Evolutionary conservation across 2,329 filamentous ascomycete genomes (phyloP), one percentile per base, ranked within the genome.

Genomic region (Ambrosiella cleistominuta): DNA sequence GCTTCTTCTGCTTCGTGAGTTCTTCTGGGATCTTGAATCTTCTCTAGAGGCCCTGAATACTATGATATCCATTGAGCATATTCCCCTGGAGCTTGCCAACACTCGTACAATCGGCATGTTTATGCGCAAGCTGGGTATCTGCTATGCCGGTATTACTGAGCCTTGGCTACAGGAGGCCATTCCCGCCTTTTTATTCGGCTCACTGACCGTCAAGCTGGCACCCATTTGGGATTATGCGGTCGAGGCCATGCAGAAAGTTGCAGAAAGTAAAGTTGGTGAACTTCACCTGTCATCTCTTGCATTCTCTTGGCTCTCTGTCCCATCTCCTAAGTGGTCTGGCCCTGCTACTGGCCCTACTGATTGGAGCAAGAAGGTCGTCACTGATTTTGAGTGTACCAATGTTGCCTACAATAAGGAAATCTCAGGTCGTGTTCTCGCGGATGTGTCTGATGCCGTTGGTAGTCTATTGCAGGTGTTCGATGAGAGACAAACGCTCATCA

Each of bases 211-310:
- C 54, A 87, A 85, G 63, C 75, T 96, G 63, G 80, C 89, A 0
- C 88, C 88, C 40, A 75, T 94, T 5, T 96, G 91, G 87, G 87
- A 95, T 61, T 88, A 95, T 64, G 80, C 87, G 0, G 81, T 85
- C 55, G 78, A 82, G 57, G 82, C 86, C 0, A 71, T 98, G 65
- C 85, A 88, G 65, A 76, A 83, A 56, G 82, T 98, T 57, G 79
- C 82, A 17, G 78, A 86, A 63, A 77, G 76, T 19, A 83, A 85
- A 63, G 70, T 72, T 44, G 88, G 87, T 19, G 89, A 96, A 66
- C 81, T 84, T 38, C 73, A 78, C 15, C 76, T 96, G 42, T 81
- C 83, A 1, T 75, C 80, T 2, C 73, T 91, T 56, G 83, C 85
- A 0, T 87, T 96, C 65, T 74, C 79, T 56, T 97, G 91, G 90